Base-by-base conservation (phyloP, 306 rosid species). In the Inga leiocalycina region DNA sequence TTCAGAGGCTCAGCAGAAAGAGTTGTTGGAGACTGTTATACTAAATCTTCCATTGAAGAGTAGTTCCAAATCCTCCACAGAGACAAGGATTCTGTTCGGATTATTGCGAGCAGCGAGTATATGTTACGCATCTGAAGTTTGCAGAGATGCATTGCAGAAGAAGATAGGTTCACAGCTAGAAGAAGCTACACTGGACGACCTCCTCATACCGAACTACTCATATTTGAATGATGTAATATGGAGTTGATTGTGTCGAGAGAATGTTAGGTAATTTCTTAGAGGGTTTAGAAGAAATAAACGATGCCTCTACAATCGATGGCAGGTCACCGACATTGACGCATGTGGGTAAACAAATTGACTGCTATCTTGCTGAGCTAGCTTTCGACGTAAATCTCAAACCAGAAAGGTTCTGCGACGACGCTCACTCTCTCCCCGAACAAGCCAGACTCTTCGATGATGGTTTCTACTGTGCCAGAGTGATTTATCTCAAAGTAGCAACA, bases 391-490 rank as follows among this genome's bases (percentile, higher is more conserved):
- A 97, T 80, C 91, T 97, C 37, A 97, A 89, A 76, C 90, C 93
- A 22, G 87, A 85, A 34, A 85, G 80, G 34, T 97, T 97, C 82
- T 89, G 84, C 75, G 84, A 81, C 20, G 87, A 94, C 4, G 99
- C 99, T 0, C 83, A 83, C 30, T 91, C 92, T 5, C 90, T 97
- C 39, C 99, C 99, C 2, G 98, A 94, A 10, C 91, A 86, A 71
- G 97, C 99, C 22, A 88, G 99, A 68, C 91, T 94, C 82, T 97
- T 91, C 87, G 94, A 97, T 84, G 99, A 94, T 65, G 99, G 99
- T 32, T 91, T 97, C 59, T 97, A 97, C 85, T 85, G 97, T 8
- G 98, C 97, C 52, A 92, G 94, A 5, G 99, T 94, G 80, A 92
- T 97, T 37, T 97, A 91, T 77, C 97, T 97, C 80, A 97, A 94